Evolutionary conservation across 106 monocot species (phyloP).

Genomic region (Acanthochlamys bracteata): DNA sequence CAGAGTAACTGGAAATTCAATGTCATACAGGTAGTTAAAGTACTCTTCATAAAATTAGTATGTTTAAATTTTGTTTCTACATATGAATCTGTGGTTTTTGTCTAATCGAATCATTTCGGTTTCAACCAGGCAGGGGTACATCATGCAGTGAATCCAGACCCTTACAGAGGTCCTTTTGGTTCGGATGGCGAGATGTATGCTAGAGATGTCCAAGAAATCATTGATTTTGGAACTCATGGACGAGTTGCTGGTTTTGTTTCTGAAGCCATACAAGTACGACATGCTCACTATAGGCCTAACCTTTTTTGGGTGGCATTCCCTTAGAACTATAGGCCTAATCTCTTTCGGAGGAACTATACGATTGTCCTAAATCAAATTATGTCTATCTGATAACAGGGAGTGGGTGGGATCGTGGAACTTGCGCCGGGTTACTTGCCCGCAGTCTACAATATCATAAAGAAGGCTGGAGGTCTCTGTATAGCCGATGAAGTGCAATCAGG

Average conservation of each 20-base stretch:
- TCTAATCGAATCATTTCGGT: too few species aligned
- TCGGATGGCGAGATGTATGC: conserved; percentile 91
- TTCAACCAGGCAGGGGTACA: too few species aligned
- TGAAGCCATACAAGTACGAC: conserved; percentile 79
- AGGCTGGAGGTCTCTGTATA: conserved; percentile 82
- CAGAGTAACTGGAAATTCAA: conserved; percentile 91
- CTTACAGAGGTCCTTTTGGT: conserved; percentile 86
- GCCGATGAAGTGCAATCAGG: conserved; percentile 93
- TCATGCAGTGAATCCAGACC: conserved; percentile 93
- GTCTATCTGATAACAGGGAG: conserved; percentile 48
- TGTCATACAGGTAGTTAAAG: conserved; percentile 73
- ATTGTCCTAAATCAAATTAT: too few species aligned
- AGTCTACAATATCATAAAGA: conserved; percentile 46
- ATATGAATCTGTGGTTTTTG: too few species aligned
- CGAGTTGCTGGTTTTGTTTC: conserved; percentile 76
- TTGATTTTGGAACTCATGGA: conserved; percentile 89
- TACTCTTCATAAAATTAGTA: background rate
- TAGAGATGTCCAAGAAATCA: conserved; percentile 89
- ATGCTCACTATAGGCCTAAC: too few species aligned
- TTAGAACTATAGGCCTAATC: too few species aligned
- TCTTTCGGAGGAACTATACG: too few species aligned
- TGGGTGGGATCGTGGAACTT: conserved; percentile 74
- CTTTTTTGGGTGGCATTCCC: too few species aligned
- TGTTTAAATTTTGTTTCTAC: background rate
- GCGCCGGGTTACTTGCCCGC: conserved; percentile 80